A percentile compares a stretch with the other conserved stretches of the same genome.
Conservation (phyloP, 1,284 basidiomycete genomes). For the Lignosus rhinocerotis region DNA sequence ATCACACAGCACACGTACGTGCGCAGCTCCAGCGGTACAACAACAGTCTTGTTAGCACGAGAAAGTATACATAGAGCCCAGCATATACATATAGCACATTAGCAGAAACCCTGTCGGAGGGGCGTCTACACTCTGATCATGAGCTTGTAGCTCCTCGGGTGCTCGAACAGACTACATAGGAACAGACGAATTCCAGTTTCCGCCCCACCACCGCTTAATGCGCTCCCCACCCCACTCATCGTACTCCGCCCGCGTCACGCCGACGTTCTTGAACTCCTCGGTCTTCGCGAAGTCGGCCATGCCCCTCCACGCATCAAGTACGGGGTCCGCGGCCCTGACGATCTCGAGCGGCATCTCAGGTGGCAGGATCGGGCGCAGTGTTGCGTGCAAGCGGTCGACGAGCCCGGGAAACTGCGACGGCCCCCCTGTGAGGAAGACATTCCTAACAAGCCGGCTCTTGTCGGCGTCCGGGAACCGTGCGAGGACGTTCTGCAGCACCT, state of each 20-base stretch:
- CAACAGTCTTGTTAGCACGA: background rate
- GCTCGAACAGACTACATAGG: conserved; percentile 8
- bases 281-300: conserved; percentile 84
- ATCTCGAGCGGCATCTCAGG: conserved; percentile 74
- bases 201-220: conserved; percentile 79
- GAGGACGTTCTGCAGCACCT: conserved; percentile 86
- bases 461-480: conserved; percentile 76
- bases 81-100: background rate
- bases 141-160: background rate
- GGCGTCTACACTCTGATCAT: too few relatives aligned
- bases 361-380: conserved; percentile 79
- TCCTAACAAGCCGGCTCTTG: conserved; percentile 48
- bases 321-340: conserved; percentile 62
- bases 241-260: conserved; percentile 80
- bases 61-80: background rate
- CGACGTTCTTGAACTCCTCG: conserved; percentile 55
- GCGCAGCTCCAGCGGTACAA: background rate
- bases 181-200: conserved; percentile 67
- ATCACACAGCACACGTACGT: background rate
- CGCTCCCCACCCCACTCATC: conserved; percentile 90
- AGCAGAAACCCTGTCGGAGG: too few relatives aligned
- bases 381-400: conserved; percentile 63
- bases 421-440: conserved; percentile 90
- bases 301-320: conserved; percentile 87
- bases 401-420: conserved; percentile 80